Base-by-base conservation (phyloP, 2,329 filamentous ascomycete genomes). In the Phoma herbarum region DNA sequence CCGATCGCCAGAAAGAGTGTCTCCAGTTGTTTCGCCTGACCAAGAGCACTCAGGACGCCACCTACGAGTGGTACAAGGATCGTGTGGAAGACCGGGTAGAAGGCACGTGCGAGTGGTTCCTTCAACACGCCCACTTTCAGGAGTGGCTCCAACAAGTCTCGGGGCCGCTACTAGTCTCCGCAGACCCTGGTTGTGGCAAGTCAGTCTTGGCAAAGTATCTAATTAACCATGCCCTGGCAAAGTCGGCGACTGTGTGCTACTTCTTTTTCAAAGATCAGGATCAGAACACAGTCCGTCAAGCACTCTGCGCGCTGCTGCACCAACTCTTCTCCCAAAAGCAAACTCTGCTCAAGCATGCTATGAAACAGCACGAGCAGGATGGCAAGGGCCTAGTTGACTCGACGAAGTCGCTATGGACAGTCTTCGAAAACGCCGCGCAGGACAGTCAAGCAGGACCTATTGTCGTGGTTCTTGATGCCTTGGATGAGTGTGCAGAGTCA, bases 121-220 rank as follows among this genome's bases (percentile, higher is more conserved):
- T 66, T 26, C 23, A 61, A 26, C 62, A 66, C 46, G 35, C 45
- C 20, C 35, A 61, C 39, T 68, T 66, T 55, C 56, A 60, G 31
- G 48, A 54, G 33, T 68, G 65, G 65, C 42, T 33, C 29, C 47
- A 57, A 25, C 49, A 62, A 35, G 60, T 60, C 4, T 62, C 64
- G 44, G 65, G 65, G 22, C 60, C 62, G 37, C 57, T 68, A 33
- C 59, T 68, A 8, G 57, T 68, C 35, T 63, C 60, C 39, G 65
- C 65, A 55, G 65, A 68, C 35, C 65, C 65, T 60, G 65, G 65
- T n/a, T 68, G 65, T 58, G 65, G 65, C 26, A 68, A 68, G 31
- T 68, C 65, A 23, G 64, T 66, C 4, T 44, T 68, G 26, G 56
- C 65, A n/a, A 66, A 66, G 53, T 63, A 60, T 41, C 55, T 66